Evolutionary conservation across 345 rosid genomes (phyloP).

Genomic region (Pseudoturritis turrita): DNA sequence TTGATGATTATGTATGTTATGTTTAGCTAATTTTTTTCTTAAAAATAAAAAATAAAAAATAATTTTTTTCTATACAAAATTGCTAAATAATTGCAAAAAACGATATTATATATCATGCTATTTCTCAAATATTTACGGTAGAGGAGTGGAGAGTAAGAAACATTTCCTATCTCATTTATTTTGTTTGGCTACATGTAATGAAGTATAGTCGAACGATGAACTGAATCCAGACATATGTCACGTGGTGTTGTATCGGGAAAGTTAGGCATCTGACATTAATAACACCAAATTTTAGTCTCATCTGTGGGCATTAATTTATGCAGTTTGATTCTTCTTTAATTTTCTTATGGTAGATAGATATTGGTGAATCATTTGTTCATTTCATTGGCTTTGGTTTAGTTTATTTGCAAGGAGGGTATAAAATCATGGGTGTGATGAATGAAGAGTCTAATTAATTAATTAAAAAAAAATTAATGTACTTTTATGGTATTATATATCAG

Average conservation of each 20-base stretch:
- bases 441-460: neutral
- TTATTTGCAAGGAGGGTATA: neutral
- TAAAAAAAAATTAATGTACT: neutral
- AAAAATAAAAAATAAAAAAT: too few relatives aligned
- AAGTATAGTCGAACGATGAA: slow-evolving; percentile 13
- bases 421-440: neutral
- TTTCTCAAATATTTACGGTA: slow-evolving; percentile 8
- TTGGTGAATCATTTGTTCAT: slow-evolving; percentile 16
- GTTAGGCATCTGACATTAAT: slow-evolving; percentile 26
- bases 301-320: slow-evolving; percentile 13
- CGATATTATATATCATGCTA: too few relatives aligned
- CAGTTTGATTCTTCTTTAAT: slow-evolving; percentile 1
- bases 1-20: too few relatives aligned
- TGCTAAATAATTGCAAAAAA: too few relatives aligned
- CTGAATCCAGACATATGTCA: slow-evolving; percentile 24
- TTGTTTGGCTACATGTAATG: slow-evolving; percentile 13
- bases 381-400: neutral
- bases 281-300: slow-evolving; percentile 5
- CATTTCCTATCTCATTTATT: neutral
- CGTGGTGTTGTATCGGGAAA: slow-evolving; percentile 27
- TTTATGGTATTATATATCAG: neutral
- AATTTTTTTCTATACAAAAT: too few relatives aligned
- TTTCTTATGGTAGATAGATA: neutral
- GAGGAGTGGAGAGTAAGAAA: neutral
- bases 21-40: too few relatives aligned